phyloP scores from a whole-genome alignment of 441 rosid genomes.

The Euphorbia corollata region DNA sequence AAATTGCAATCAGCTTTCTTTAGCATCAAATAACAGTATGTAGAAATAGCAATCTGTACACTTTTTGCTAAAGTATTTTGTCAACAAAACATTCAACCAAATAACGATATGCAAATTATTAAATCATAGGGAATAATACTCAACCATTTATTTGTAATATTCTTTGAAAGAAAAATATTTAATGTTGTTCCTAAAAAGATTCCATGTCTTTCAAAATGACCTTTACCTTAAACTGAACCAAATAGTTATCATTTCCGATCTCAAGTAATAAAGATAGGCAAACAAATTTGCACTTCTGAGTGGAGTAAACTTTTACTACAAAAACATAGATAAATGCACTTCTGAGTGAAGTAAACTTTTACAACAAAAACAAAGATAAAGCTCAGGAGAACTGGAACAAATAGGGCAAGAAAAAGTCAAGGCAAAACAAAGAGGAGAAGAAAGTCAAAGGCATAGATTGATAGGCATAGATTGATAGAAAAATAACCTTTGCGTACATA shows the following conservation, averaged over 20 bases:
- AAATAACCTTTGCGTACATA: conserved; percentile 72
- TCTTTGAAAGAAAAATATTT: too few relatives aligned
- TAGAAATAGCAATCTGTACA: neutral
- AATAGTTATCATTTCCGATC: neutral
- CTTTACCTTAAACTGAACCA: too few relatives aligned
- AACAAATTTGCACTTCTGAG: neutral
- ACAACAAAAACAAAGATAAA: neutral
- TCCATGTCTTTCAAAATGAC: too few relatives aligned
- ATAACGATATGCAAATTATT: neutral
- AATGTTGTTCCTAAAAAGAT: too few relatives aligned
- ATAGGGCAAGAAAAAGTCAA: neutral
- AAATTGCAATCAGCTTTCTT: neutral
- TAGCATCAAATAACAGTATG: neutral
- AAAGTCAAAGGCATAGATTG: neutral
- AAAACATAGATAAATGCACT: neutral
- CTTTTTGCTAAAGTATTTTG: neutral
- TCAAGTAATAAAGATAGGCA: neutral
- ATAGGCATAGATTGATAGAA: neutral
- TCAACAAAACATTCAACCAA: neutral
- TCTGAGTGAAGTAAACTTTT: neutral
- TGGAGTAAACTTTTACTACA: neutral
- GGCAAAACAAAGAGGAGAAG: too few relatives aligned
- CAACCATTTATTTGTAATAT: too few relatives aligned
- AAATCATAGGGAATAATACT: too few relatives aligned
- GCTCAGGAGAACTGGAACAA: neutral